A percentile compares a stretch with the other conserved stretches of the same genome.
Conservation (phyloP, 768 basidiomycete genomes). For the Boletus reticulatus region DNA sequence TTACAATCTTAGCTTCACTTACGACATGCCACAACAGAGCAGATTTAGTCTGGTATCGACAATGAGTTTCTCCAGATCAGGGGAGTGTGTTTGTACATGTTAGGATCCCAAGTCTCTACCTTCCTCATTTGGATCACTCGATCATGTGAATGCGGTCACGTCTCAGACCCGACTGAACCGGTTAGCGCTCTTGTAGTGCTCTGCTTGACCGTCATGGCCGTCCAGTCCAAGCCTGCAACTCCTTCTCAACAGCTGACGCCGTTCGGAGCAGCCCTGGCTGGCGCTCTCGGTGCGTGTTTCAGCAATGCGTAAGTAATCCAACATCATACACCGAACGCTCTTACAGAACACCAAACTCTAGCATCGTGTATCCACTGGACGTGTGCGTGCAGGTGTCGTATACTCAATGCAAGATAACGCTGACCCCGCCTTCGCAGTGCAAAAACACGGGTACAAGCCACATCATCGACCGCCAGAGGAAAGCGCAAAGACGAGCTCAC, state of each 20-base stretch:
- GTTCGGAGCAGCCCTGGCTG: constrained; percentile 86
- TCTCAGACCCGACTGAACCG: background rate
- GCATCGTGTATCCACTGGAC: constrained; percentile 92
- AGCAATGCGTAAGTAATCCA: constrained; percentile 74
- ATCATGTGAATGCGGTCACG: constrained; percentile 1
- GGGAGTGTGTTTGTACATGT: background rate
- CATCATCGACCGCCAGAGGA: constrained; percentile 51
- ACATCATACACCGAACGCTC: background rate
- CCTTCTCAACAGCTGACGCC: constrained; percentile 73
- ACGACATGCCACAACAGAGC: too few relatives aligned
- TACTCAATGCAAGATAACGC: background rate
- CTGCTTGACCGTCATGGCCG: constrained; percentile 31
- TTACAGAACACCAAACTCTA: constrained; percentile 30
- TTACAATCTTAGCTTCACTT: too few relatives aligned
- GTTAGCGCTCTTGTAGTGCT: background rate
- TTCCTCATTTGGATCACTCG: background rate
- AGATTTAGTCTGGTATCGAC: too few relatives aligned
- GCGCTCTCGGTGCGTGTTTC: constrained; percentile 92
- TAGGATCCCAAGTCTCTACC: background rate
- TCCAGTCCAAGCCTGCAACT: constrained; percentile 47
- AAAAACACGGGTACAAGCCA: constrained; percentile 93
- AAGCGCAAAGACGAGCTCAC: constrained; percentile 50
- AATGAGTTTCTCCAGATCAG: too few relatives aligned
- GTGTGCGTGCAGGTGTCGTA: background rate
- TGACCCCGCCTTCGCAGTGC: constrained; percentile 48